These are phyloP conservation scores for Ceratocystis colombiana DNA, from an alignment of 2,329 filamentous ascomycete species.

Conservation along the genomic window DNA sequence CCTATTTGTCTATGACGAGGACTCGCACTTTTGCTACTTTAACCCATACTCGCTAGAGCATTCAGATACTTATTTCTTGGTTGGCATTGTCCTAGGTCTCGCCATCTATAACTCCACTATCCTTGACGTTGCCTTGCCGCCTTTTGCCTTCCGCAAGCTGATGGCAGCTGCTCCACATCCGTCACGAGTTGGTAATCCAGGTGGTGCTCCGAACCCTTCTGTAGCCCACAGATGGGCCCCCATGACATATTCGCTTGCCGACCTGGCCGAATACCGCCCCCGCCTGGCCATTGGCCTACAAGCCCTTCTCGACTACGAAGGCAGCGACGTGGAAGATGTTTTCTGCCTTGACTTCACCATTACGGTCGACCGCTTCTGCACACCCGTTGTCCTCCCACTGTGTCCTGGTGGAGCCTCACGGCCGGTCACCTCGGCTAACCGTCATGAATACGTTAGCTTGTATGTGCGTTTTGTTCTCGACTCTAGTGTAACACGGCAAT, in stretches of 20 bases:
- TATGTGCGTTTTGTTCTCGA: conserved; percentile 77
- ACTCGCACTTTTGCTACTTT: conserved; percentile 86
- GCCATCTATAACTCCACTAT: conserved; percentile 95
- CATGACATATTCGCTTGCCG: conserved; percentile 67
- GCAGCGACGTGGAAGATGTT: conserved; percentile 61
- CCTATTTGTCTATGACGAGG: conserved; percentile 87
- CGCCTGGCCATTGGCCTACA: conserved; percentile 63
- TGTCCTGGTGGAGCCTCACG: conserved; percentile 62
- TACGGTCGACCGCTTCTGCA: conserved; percentile 67
- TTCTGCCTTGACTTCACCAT: conserved; percentile 77
- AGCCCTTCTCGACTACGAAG: conserved; percentile 70
- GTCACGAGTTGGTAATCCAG: conserved; percentile 41
- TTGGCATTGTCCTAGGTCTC: conserved; percentile 76
- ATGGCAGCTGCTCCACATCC: conserved; percentile 59
- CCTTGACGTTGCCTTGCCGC: conserved; percentile 74
- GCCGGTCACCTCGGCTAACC: conserved; percentile 73
- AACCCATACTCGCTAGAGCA: conserved; percentile 84
- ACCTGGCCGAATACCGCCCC: conserved; percentile 73
- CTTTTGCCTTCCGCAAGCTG: conserved; percentile 82
- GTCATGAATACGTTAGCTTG: conserved; percentile 74
- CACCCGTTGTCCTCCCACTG: conserved; percentile 55
- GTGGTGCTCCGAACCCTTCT: conserved; percentile 29
- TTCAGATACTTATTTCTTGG: conserved; percentile 81
- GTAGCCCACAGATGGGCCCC: conserved; percentile 45
- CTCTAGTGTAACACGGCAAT: conserved; percentile 66